Evolutionary conservation across 441 rosid species (phyloP), one percentile per base, ranked within the genome.

Genomic region (Brassica hybrid): DNA sequence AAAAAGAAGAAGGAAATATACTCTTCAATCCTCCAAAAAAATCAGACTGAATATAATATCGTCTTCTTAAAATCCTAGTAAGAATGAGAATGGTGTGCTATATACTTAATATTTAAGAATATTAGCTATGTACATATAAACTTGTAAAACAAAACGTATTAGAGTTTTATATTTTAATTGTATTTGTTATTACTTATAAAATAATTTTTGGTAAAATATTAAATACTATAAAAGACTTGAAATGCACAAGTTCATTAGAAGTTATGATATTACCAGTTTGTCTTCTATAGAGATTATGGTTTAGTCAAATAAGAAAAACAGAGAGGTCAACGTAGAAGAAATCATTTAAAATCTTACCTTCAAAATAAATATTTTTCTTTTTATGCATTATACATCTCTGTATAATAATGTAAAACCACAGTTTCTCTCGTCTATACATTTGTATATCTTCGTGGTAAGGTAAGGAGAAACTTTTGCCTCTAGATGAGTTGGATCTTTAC

Each of bases 361-460:
- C n/a, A 48, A 48, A 48, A 48, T 11, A 48, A 48, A 48, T 43
- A 43, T 43, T 11, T 43, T 43, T 6, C 14, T 43, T 43, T 21
- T 43, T 43, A 12, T 43, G 50, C 2, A 48, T 48, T 48, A 48
- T 48, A 48, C 56, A 48, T 48, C 16, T 48, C 17, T 48, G 7
- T n/a, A 48, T n/a, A 48, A 48, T 13, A n/a, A 48, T 48, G 56
- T n/a, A 48, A 48, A 14, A 48, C 56, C 17, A 48, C 56, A 48
- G 17, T 45, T 5, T 48, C 56, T 48, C 56, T 45, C 52, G 52
- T 45, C 16, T 48, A 43, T 43, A 43, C 4, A 48, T 48, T 48
- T 48, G 56, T 48, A 48, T 48, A 48, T 48, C 17, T 48, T n/a
- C 8, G 56, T 48, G 56, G 45, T 30, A 38, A 62, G 67, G 67